Percentiles rank a stretch among this genome's conserved stretches.
Conservation (phyloP, 176 grass and related monocot species). For the Rhynchospora pubera region DNA sequence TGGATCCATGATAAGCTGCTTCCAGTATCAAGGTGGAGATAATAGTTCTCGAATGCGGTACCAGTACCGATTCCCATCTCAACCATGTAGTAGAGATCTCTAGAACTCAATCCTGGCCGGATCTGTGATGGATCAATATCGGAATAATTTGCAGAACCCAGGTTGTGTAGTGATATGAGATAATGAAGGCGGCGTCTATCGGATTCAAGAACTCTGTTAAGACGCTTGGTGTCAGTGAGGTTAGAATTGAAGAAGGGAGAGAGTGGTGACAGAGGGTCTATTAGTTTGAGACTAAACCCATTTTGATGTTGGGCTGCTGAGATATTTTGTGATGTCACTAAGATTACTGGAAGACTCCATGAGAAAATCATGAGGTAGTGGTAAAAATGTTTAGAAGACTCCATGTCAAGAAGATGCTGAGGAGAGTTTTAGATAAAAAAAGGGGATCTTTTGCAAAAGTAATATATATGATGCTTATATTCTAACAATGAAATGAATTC, state of each 20-base stretch:
- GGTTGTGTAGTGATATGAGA: neutral
- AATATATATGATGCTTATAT: neutral
- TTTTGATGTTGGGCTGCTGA: neutral
- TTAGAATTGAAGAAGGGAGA: neutral
- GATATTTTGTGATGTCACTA: neutral
- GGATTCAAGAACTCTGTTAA: neutral
- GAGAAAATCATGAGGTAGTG: neutral
- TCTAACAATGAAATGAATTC: neutral
- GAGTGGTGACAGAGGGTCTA: neutral
- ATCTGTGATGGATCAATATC: neutral
- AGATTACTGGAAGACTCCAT: neutral
- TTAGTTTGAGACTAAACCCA: neutral
- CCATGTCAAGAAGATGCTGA: neutral
- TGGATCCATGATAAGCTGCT: conserved; percentile 5
- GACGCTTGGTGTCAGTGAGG: neutral
- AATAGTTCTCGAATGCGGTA: neutral
- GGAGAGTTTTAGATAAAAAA: neutral
- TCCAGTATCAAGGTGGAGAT: neutral
- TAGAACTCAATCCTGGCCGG: neutral
- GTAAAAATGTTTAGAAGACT: neutral
- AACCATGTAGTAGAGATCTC: neutral
- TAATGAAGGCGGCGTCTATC: conserved; percentile 4
- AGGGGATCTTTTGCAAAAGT: neutral
- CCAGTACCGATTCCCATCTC: neutral
- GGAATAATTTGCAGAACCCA: neutral